Evolutionary conservation across 78 protist species (phyloP).

Genomic region (Pigoraptor vietnamica): DNA sequence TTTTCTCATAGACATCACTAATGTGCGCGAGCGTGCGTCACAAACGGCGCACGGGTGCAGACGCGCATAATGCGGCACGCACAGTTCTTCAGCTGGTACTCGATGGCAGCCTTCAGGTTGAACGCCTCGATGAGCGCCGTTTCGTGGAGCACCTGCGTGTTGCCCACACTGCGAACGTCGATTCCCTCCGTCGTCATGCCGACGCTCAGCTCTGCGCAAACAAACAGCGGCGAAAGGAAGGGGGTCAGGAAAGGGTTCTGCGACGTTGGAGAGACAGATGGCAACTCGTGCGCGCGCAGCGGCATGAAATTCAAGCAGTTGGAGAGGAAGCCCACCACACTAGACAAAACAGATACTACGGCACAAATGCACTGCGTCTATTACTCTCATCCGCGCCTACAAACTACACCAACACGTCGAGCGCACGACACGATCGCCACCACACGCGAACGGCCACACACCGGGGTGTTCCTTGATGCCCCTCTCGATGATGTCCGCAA

Average conservation of each 20-base stretch:
- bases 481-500: slow-evolving; percentile 66
- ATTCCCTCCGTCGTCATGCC: slow-evolving; percentile 44
- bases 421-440: no score
- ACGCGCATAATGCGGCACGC: no score
- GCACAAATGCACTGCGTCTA: no score
- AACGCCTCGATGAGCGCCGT: slow-evolving; percentile 83
- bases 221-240: no score
- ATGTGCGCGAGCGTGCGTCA: no score
- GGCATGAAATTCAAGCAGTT: no score
- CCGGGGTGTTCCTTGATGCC: slow-evolving; percentile 66
- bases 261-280: no score
- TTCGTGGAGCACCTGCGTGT: slow-evolving; percentile 50
- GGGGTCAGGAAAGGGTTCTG: no score
- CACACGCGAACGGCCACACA: no score
- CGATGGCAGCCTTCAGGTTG: slow-evolving; percentile 81
- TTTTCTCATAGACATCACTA: no score
- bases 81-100: slow-evolving; percentile 48
- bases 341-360: background rate
- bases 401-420: background rate
- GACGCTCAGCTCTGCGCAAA: slow-evolving; percentile 37
- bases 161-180: slow-evolving; percentile 72
- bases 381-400: background rate
- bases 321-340: background rate
- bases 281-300: no score
- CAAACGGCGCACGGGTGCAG: no score